phyloP scores from a whole-genome alignment of 2,329 filamentous ascomycete genomes.

The Dactylonectria macrodidyma region DNA sequence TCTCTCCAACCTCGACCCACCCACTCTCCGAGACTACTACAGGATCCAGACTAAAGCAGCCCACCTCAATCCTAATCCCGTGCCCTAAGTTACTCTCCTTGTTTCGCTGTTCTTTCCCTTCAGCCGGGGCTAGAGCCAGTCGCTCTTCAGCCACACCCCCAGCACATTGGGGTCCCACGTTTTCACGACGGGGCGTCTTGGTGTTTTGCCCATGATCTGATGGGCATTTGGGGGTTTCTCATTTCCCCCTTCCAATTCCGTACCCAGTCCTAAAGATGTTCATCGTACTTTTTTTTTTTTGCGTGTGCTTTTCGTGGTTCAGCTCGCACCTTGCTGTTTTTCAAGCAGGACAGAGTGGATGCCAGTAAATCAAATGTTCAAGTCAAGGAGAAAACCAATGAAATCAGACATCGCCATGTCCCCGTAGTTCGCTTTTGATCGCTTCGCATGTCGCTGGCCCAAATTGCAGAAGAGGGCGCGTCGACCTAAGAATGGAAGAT shows the following conservation, averaged over 20 bases:
- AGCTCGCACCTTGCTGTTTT: constrained; percentile 13
- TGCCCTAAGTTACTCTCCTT: constrained; percentile 27
- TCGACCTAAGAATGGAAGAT: constrained; percentile 57
- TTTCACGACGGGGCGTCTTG: constrained; percentile 3
- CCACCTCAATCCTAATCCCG: constrained; percentile 48
- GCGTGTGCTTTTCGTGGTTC: constrained; percentile 14
- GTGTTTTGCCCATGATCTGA: constrained; percentile 6
- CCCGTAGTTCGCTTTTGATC: constrained; percentile 27
- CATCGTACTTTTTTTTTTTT: constrained; percentile 16
- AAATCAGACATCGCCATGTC: constrained; percentile 33
- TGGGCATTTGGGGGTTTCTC: neutral
- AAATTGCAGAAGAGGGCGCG: constrained; percentile 23
- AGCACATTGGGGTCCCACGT: neutral
- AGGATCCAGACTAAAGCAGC: constrained; percentile 48
- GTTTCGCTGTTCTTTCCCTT: constrained; percentile 40
- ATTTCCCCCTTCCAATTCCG: neutral
- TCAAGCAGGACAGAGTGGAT: constrained; percentile 17
- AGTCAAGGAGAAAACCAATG: constrained; percentile 20
- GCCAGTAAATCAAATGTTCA: constrained; percentile 12
- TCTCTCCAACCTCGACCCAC: constrained; percentile 33
- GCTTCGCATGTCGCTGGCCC: constrained; percentile 14
- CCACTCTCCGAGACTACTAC: constrained; percentile 33
- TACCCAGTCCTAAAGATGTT: neutral
- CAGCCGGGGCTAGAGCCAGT: constrained; percentile 40
- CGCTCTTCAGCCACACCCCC: constrained; percentile 26